Percentiles rank a stretch among this genome's conserved stretches.
These are phyloP conservation scores for Apophysomyces trapeziformis DNA, from an alignment of 371 early-diverging fungal species.

Conservation along the genomic window DNA sequence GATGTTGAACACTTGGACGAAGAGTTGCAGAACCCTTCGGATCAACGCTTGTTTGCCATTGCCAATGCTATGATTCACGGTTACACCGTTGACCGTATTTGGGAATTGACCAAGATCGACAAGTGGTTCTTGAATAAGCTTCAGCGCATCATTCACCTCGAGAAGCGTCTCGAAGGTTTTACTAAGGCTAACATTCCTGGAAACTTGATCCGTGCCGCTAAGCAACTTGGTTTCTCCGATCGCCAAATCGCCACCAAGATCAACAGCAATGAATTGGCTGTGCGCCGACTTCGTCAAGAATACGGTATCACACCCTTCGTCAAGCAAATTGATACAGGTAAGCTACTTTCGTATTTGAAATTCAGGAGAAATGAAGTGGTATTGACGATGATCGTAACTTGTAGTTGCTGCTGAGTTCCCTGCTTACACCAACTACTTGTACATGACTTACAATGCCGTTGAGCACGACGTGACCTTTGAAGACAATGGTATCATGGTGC, in stretches of 20 bases:
- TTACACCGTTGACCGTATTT: constrained; percentile 86
- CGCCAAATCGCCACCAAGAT: constrained; percentile 76
- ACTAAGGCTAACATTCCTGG: constrained; percentile 59
- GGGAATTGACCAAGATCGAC: constrained; percentile 90
- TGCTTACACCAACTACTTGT: constrained; percentile 94
- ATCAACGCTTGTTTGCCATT: constrained; percentile 91
- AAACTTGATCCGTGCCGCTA: constrained; percentile 70
- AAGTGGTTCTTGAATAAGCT: constrained; percentile 95
- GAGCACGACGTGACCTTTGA: constrained; percentile 88
- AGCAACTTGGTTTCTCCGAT: constrained; percentile 95
- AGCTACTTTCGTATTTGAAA: constrained; percentile 11
- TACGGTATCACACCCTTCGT: constrained; percentile 87
- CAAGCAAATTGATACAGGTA: constrained; percentile 94
- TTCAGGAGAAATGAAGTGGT: not conserved
- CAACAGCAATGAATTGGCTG: constrained; percentile 86
- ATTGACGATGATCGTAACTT: constrained; percentile 8
- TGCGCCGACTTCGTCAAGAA: constrained; percentile 81
- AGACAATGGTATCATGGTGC: constrained; percentile 91
- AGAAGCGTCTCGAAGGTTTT: constrained; percentile 51
- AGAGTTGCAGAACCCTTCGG: constrained; percentile 84
- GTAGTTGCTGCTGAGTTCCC: constrained; percentile 96
- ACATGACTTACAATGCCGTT: constrained; percentile 93
- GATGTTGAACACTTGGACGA: constrained; percentile 70
- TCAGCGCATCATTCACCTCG: constrained; percentile 65
- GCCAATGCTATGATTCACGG: constrained; percentile 86